Evolutionary conservation across 208 protist species (phyloP).

Genomic region (Leishmania arabica): DNA sequence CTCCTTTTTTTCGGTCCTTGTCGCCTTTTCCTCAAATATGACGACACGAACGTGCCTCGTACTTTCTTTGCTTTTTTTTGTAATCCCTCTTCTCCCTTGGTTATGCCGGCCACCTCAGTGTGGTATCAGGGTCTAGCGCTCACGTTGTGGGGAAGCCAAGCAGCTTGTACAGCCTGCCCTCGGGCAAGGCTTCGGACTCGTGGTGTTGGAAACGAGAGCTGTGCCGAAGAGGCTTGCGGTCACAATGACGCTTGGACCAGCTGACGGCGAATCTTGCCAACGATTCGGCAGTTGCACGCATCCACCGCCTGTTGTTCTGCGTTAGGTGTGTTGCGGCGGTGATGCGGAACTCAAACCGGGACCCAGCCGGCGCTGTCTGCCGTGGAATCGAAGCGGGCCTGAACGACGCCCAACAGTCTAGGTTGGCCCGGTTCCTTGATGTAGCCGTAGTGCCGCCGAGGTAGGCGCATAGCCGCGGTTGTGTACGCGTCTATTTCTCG

Average conservation of each 20-base stretch:
- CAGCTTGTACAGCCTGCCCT: background rate
- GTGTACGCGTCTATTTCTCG: background rate
- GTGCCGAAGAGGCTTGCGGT: background rate
- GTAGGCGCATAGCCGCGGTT: background rate
- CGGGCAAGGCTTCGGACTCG: background rate
- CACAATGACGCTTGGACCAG: background rate
- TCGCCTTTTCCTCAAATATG: background rate
- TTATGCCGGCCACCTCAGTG: background rate
- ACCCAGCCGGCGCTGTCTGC: background rate
- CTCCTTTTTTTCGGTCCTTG: constrained; percentile 1
- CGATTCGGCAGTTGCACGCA: background rate
- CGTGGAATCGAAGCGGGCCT: background rate
- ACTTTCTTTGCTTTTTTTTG: background rate
- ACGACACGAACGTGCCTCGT: background rate
- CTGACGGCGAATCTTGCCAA: background rate
- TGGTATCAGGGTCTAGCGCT: background rate
- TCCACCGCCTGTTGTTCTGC: background rate
- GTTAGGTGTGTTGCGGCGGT: background rate
- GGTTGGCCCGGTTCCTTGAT: background rate
- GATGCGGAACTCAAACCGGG: background rate
- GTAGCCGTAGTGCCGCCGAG: background rate
- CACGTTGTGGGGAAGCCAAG: background rate
- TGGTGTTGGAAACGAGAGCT: background rate
- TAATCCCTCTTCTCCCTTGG: background rate
- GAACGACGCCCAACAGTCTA: background rate